Conservation (phyloP, 2,329 filamentous ascomycete species). For the Cercospora sp. region DNA sequence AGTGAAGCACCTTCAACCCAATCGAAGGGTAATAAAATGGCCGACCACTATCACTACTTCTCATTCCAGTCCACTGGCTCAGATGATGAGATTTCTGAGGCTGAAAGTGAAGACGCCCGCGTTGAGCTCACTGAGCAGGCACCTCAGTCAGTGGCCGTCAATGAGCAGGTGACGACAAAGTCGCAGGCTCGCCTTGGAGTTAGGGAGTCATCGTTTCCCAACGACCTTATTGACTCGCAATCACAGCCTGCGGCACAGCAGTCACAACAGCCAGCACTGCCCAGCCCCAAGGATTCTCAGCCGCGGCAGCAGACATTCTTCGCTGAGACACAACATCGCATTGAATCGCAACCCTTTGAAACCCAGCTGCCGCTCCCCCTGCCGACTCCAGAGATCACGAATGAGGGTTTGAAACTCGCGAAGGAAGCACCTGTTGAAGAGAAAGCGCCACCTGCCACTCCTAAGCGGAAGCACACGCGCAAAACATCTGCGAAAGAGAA, state of each 20-base stretch:
- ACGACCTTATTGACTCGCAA: background rate
- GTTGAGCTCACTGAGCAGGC: too few species aligned
- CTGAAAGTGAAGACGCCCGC: background rate
- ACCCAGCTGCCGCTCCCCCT: constrained; percentile 15
- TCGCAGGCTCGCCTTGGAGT: background rate
- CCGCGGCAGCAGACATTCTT: background rate
- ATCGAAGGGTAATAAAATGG: constrained; percentile 2
- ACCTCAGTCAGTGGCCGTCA: background rate
- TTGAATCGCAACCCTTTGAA: constrained; percentile 14
- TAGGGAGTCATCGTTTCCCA: constrained; percentile 1
- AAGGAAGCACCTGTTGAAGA: constrained; percentile 5
- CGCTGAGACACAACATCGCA: constrained; percentile 16
- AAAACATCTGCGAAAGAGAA: constrained; percentile 10
- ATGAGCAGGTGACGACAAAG: background rate
- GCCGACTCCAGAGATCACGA: constrained; percentile 42
- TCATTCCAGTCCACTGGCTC: constrained; percentile 20
- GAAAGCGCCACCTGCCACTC: background rate
- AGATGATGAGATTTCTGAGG: constrained; percentile 1
- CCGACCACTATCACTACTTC: constrained; percentile 17
- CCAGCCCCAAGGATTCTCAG: constrained; percentile 27
- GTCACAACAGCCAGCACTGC: constrained; percentile 13
- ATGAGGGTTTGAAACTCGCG: constrained; percentile 14
- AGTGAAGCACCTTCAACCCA: constrained; percentile 9
- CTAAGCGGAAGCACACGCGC: constrained; percentile 15
- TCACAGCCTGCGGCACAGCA: constrained; percentile 1